Evolutionary conservation across 768 basidiomycete species (phyloP).

Genomic region (Russula abietina): DNA sequence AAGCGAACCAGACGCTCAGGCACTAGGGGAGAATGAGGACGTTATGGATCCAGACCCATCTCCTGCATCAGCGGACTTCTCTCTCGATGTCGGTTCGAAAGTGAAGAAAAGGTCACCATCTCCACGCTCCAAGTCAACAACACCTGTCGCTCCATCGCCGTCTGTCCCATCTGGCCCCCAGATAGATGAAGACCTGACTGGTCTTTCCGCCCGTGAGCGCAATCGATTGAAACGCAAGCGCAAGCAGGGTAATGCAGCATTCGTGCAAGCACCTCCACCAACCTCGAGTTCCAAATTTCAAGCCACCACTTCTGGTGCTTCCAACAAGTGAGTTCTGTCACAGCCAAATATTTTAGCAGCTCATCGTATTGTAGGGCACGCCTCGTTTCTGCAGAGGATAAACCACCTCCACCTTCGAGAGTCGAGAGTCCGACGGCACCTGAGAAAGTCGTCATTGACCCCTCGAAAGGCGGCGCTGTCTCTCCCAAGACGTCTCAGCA

Average conservation of each 20-base stretch:
- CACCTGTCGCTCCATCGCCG: slow-evolving; percentile 45
- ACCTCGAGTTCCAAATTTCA: slow-evolving; percentile 55
- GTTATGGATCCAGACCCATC: slow-evolving; percentile 39
- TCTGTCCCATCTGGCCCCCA: slow-evolving; percentile 37
- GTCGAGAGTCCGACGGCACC: slow-evolving; percentile 50
- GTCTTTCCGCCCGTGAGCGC: slow-evolving; percentile 84
- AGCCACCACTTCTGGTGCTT: slow-evolving; percentile 48
- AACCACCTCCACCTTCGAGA: slow-evolving; percentile 42
- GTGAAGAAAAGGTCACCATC: slow-evolving; percentile 33
- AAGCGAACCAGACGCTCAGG: slow-evolving; percentile 39
- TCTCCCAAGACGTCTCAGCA: slow-evolving; percentile 71
- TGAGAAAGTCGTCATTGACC: slow-evolving; percentile 73
- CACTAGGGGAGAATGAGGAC: slow-evolving; percentile 22
- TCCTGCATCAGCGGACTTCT: slow-evolving; percentile 41
- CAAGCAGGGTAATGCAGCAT: slow-evolving; percentile 77
- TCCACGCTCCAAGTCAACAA: slow-evolving; percentile 41
- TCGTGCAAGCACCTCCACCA: slow-evolving; percentile 64
- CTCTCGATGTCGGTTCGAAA: slow-evolving; percentile 29
- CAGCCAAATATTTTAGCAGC: not conserved
- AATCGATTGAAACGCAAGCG: slow-evolving; percentile 94
- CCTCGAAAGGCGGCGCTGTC: slow-evolving; percentile 80
- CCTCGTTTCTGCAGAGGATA: slow-evolving; percentile 61
- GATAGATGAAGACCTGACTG: slow-evolving; percentile 43
- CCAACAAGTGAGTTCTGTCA: slow-evolving; percentile 47
- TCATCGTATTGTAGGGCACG: slow-evolving; percentile 49